Evolutionary conservation across 192 early-diverging fungal genomes (phyloP).

Genomic region (Rhizophagus prolifer): DNA sequence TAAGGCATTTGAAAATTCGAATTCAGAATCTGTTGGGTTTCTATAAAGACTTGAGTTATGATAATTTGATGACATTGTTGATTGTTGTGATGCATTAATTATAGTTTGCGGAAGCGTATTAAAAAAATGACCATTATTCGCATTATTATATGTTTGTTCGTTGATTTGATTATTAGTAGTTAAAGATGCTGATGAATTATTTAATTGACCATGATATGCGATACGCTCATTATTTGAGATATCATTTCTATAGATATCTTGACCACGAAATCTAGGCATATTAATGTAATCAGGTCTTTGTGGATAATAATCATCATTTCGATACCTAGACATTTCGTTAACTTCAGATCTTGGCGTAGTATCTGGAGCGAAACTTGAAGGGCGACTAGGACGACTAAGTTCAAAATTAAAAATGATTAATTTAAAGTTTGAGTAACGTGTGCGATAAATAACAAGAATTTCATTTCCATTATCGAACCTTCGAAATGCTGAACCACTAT

Average conservation of each 20-base stretch:
- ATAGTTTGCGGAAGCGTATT: neutral
- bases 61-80: neutral
- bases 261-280: neutral
- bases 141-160: neutral
- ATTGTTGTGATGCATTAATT: neutral
- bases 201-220: neutral
- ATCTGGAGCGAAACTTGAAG: neutral
- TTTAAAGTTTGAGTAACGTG: neutral
- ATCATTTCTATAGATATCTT: neutral
- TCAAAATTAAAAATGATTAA: neutral
- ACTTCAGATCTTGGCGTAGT: neutral
- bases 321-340: neutral
- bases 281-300: neutral
- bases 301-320: constrained; percentile 17
- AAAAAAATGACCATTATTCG: neutral
- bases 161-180: neutral
- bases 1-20: constrained; percentile 15
- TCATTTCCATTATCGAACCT: neutral
- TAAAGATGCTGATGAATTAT: neutral
- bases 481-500: neutral
- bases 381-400: neutral
- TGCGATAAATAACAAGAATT: neutral
- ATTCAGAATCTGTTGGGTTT: neutral
- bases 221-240: neutral
- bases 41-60: neutral